Evolutionary conservation across 441 rosid species (phyloP).

Genomic region (Mallotus repandus): DNA sequence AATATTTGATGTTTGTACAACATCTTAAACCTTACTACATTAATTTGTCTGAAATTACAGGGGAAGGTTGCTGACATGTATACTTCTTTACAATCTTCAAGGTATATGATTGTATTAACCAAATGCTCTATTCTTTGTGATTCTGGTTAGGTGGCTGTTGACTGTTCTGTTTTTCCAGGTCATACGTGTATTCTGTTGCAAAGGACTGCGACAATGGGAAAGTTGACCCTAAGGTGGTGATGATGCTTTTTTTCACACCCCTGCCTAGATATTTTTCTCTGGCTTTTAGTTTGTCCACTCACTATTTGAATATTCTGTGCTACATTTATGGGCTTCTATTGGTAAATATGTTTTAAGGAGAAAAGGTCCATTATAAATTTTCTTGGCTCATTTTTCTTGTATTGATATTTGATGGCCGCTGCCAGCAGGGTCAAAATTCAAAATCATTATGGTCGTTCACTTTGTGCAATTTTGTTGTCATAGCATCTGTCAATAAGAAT

Average conservation of each 20-base stretch:
- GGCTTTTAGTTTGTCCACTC: not conserved
- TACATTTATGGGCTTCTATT: too few relatives aligned
- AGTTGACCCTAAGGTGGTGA: constrained; percentile 70
- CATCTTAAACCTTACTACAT: constrained; percentile 12
- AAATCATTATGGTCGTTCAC: too few relatives aligned
- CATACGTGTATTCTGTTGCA: constrained; percentile 89
- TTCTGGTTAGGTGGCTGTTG: constrained; percentile 7
- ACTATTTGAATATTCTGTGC: too few relatives aligned
- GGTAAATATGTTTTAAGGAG: too few relatives aligned
- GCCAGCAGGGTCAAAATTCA: too few relatives aligned
- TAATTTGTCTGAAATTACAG: constrained; percentile 43
- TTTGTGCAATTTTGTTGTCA: too few relatives aligned
- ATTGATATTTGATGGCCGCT: too few relatives aligned
- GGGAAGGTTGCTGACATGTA: constrained; percentile 97
- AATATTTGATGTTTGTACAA: constrained; percentile 1
- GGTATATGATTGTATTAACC: constrained; percentile 39
- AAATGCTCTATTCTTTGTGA: constrained; percentile 11
- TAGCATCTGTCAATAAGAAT: too few relatives aligned
- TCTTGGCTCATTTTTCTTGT: too few relatives aligned
- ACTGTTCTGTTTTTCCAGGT: constrained; percentile 45
- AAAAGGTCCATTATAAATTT: too few relatives aligned
- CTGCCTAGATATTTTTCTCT: not conserved
- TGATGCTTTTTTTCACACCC: not conserved
- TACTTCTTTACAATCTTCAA: constrained; percentile 87
- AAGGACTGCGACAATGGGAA: constrained; percentile 84